Base-by-base conservation (phyloP, 176 grass and related monocot genomes). In the Areca catechu region DNA sequence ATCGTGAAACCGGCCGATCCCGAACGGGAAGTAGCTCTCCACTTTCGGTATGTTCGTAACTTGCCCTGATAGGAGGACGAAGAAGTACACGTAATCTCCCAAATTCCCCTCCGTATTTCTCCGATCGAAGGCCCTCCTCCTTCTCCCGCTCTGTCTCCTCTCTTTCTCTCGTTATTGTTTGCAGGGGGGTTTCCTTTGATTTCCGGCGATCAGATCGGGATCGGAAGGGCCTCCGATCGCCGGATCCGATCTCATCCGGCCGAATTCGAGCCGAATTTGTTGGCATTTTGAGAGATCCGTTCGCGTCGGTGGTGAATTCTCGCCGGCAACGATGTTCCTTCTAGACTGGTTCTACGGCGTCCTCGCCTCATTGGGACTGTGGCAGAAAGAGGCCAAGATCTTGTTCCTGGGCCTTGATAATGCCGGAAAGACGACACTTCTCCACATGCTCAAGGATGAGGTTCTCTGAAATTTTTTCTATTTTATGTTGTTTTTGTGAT, bases 361-460 rank as follows among this genome's bases (percentile, higher is more conserved):
- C 3, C 48, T 79, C 19, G 62, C 77, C 62, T 79, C 77, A 10
- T 69, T 79, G 6, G 77, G 77, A 5, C 29, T 79, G 54, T 79
- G 69, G 69, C 69, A 79, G 63, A 80, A 80, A 69, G 77, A 79
- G 62, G 77, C 69, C 5, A 79, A 79, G 54, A 79, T 79, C 50
- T 64, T 79, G 59, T 79, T 79, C 51, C 77, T 79, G n/a, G 77
- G 77, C 16, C 56, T 80, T 5, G 77, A 80, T 55, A 80, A 80
- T 53, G 69, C 77, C 5, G 77, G 69, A 17, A 80, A 80, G 51
- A 80, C 77, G 19, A 80, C 77, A 16, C 77, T 80, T 57, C 77
- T 80, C 66, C 69, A 80, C 55, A 80, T 80, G 77, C 62, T 80
- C 7, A 80, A 80, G 65, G 77, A 80, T 22, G 77, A 80, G 77